Evolutionary conservation across 768 basidiomycete species (phyloP).

Genomic region (Mycena maculata): DNA sequence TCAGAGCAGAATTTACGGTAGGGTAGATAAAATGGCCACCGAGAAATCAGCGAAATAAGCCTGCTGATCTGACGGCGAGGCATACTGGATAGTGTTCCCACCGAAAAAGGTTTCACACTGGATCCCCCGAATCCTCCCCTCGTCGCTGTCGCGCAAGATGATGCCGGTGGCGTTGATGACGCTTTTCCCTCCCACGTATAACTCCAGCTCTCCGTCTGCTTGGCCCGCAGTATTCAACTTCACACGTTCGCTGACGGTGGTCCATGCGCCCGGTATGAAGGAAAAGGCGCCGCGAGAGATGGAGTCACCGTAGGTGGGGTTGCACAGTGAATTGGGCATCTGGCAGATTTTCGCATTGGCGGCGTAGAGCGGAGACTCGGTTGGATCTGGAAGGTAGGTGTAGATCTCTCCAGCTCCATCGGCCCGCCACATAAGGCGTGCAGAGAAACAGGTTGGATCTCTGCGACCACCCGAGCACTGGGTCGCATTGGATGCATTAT

Average conservation of each 20-base stretch:
- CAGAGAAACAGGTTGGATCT: conserved; percentile 66
- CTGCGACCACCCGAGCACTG: conserved; percentile 75
- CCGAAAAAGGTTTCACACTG: conserved; percentile 68
- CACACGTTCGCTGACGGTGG: conserved; percentile 62
- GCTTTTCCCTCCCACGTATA: conserved; percentile 59
- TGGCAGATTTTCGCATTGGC: conserved; percentile 63
- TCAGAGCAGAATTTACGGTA: too few relatives aligned
- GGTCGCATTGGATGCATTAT: conserved; percentile 56
- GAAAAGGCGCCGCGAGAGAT: conserved; percentile 63
- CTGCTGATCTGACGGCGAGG: conserved; percentile 56
- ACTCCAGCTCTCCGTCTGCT: conserved; percentile 65
- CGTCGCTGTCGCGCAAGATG: conserved; percentile 48
- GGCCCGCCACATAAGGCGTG: conserved; percentile 76
- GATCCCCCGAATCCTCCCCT: conserved; percentile 57
- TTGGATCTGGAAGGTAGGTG: conserved; percentile 70
- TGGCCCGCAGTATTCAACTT: conserved; percentile 67
- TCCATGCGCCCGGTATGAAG: conserved; percentile 64
- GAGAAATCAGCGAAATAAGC: conserved; percentile 63
- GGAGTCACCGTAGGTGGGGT: conserved; percentile 59
- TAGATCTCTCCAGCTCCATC: conserved; percentile 73
- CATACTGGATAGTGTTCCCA: conserved; percentile 51
- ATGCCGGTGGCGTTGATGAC: conserved; percentile 48
- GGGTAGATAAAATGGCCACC: conserved; percentile 47
- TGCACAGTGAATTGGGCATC: conserved; percentile 48
- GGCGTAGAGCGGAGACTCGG: conserved; percentile 44